phyloP scores from a whole-genome alignment of 2,329 filamentous ascomycete species.

The Penicillium sp. region DNA sequence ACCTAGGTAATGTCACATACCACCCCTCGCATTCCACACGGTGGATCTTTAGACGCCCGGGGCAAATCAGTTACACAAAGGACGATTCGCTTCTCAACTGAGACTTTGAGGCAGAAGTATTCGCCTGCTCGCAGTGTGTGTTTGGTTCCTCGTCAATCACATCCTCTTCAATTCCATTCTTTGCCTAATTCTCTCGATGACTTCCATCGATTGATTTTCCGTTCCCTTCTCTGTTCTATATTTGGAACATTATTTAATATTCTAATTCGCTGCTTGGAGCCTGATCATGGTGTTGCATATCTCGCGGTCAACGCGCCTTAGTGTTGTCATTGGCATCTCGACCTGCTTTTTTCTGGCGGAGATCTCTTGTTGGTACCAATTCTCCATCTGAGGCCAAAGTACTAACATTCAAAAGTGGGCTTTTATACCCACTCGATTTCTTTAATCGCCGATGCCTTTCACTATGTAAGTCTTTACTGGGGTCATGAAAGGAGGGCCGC shows the following conservation, averaged over 20 bases:
- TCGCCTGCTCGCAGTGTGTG: background rate
- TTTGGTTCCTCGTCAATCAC: no score
- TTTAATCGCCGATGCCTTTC: conserved; percentile 75
- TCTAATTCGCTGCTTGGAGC: background rate
- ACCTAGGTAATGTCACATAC: background rate
- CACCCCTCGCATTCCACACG: background rate
- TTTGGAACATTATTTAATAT: background rate
- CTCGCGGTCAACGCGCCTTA: conserved; percentile 33
- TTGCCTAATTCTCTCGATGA: background rate
- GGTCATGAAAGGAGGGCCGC: background rate
- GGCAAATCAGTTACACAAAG: conserved; percentile 14
- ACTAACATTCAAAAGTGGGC: conserved; percentile 51
- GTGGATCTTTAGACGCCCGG: background rate
- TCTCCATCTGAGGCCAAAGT: background rate
- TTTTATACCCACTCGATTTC: conserved; percentile 72
- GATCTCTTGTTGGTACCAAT: conserved; percentile 28
- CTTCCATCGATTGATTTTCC: background rate
- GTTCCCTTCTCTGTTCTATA: background rate
- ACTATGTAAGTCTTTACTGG: conserved; percentile 60
- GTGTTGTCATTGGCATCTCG: conserved; percentile 33
- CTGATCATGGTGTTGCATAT: conserved; percentile 27
- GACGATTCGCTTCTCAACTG: conserved; percentile 9
- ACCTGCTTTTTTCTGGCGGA: conserved; percentile 36
- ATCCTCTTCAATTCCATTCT: background rate
- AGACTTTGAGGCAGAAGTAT: conserved; percentile 1